phyloP scores from a whole-genome alignment of 1,139 yeast genomes.

The Pichia sp. region DNA sequence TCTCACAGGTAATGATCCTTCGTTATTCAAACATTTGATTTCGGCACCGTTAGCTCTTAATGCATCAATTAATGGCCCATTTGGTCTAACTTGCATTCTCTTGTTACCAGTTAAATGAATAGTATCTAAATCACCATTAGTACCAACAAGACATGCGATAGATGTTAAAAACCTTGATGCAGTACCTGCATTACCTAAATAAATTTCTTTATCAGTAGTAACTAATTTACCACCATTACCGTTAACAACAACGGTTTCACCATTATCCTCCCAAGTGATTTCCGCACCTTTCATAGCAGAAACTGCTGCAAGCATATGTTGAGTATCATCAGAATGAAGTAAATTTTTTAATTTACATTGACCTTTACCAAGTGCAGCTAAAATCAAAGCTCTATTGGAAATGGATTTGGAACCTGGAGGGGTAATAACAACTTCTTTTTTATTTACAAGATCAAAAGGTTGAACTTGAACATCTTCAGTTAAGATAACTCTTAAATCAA shows the following conservation, averaged over 20 bases:
- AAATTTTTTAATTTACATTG: conserved; percentile 76
- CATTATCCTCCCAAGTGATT: conserved; percentile 76
- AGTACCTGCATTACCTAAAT: conserved; percentile 97
- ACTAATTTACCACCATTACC: conserved; percentile 81
- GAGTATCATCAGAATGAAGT: conserved; percentile 93
- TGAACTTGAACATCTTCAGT: conserved; percentile 76
- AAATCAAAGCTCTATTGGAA: conserved; percentile 85
- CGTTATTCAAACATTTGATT: conserved; percentile 61
- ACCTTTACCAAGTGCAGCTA: conserved; percentile 90
- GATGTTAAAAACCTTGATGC: conserved; percentile 93
- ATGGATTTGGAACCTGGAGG: conserved; percentile 99
- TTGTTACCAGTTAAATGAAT: conserved; percentile 86
- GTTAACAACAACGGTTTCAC: conserved; percentile 75
- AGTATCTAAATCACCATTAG: conserved; percentile 36
- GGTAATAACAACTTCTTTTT: conserved; percentile 43
- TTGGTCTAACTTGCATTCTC: conserved; percentile 97
- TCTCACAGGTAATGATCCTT: conserved; percentile 83
- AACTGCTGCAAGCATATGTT: conserved; percentile 89
- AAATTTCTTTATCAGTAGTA: conserved; percentile 59
- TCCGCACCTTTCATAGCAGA: conserved; percentile 73
- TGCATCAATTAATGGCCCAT: conserved; percentile 94
- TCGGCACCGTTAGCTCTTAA: conserved; percentile 71
- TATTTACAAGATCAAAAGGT: conserved; percentile 41
- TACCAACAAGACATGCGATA: conserved; percentile 73
- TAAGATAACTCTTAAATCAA: conserved; percentile 71